Conservation (phyloP, 2,329 filamentous ascomycete genomes). For the Erysiphe pulchra region DNA sequence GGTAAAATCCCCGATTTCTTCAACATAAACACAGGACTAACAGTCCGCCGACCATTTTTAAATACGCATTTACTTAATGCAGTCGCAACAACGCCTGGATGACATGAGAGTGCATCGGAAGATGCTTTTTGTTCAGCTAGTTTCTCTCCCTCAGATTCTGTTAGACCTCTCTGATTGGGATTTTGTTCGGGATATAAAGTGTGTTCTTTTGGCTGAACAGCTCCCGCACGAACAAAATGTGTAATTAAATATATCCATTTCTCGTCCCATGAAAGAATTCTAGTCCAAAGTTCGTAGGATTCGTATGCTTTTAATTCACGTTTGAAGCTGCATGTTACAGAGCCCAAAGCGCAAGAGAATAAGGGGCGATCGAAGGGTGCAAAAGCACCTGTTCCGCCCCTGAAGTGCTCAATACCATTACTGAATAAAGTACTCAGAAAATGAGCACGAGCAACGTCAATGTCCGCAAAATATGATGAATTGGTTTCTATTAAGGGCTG, state of each 20-base stretch:
- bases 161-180: constrained; percentile 10
- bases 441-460: constrained; percentile 53
- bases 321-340: constrained; percentile 51
- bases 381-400: constrained; percentile 12
- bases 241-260: constrained; percentile 63
- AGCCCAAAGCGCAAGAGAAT: constrained; percentile 42
- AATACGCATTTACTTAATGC: constrained; percentile 43
- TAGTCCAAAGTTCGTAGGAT: constrained; percentile 47
- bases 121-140: constrained; percentile 13
- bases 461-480: constrained; percentile 42
- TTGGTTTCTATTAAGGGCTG: constrained; percentile 44
- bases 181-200: constrained; percentile 12
- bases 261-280: constrained; percentile 50
- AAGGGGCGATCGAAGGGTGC: constrained; percentile 11
- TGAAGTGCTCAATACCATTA: constrained; percentile 22
- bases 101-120: constrained; percentile 6
- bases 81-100: constrained; percentile 43
- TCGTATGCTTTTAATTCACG: constrained; percentile 45
- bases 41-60: constrained; percentile 58
- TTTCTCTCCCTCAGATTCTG: constrained; percentile 17
- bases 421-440: constrained; percentile 45
- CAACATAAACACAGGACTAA: constrained; percentile 57
- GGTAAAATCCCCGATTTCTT: constrained; percentile 51
- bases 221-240: constrained; percentile 41
- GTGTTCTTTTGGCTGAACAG: constrained; percentile 26